Percentiles rank a stretch among this genome's conserved stretches.
These are phyloP conservation scores for Suillus spraguei DNA, from an alignment of 768 basidiomycete species.

Conservation along the genomic window DNA sequence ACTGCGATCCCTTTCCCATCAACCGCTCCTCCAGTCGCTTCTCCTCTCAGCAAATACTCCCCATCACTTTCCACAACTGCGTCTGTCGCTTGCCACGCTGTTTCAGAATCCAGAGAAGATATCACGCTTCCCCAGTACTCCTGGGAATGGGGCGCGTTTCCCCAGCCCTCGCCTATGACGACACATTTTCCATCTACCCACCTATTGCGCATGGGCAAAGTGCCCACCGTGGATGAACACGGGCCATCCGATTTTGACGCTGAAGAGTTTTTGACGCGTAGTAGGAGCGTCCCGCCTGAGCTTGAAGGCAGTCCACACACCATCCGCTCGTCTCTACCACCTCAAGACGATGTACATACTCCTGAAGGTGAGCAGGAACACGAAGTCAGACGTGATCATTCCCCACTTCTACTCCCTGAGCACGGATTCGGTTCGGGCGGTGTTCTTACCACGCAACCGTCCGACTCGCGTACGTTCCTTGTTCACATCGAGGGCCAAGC, in stretches of 20 bases:
- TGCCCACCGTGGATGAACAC: constrained; percentile 12
- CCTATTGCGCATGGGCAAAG: constrained; percentile 17
- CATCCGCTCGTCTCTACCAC: constrained; percentile 22
- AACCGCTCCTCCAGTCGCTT: constrained; percentile 19
- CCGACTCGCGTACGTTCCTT: constrained; percentile 64
- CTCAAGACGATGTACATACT: constrained; percentile 21
- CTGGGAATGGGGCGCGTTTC: constrained; percentile 95
- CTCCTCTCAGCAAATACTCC: constrained; percentile 16
- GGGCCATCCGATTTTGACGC: constrained; percentile 19
- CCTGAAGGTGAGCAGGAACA: constrained; percentile 30
- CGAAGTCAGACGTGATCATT: constrained; percentile 21
- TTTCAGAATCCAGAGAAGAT: constrained; percentile 66
- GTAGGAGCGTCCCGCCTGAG: constrained; percentile 60
- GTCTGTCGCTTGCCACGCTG: constrained; percentile 50
- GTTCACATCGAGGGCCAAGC: constrained; percentile 62
- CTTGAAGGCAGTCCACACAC: constrained; percentile 46
- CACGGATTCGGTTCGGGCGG: constrained; percentile 52
- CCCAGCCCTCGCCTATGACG: constrained; percentile 72
- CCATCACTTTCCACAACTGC: constrained; percentile 29
- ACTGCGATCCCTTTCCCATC: not conserved
- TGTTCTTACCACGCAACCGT: constrained; percentile 55
- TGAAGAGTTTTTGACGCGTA: constrained; percentile 41
- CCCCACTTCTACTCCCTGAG: constrained; percentile 2
- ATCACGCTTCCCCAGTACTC: constrained; percentile 62
- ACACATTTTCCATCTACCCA: constrained; percentile 41